Percentiles rank a stretch among this genome's conserved stretches.
Evolutionary conservation across 2,329 filamentous ascomycete species (phyloP).

Genomic region (Trichoderma aggressivum): DNA sequence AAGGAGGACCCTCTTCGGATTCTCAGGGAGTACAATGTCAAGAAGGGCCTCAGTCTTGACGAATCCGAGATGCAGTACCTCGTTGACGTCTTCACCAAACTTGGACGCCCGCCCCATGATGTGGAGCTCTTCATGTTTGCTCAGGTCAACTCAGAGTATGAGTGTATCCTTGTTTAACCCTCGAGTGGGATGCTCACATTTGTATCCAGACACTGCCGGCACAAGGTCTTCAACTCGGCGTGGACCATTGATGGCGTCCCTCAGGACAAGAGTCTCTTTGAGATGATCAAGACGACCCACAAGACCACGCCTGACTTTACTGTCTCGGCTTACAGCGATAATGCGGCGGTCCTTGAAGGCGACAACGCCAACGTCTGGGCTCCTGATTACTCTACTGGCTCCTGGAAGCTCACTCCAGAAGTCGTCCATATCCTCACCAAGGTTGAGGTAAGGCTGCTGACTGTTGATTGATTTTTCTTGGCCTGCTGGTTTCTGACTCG

Average conservation of each 20-base stretch:
- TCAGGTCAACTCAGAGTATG: conserved; percentile 87
- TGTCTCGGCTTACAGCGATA: conserved; percentile 96
- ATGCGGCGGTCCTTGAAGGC: conserved; percentile 74
- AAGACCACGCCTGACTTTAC: conserved; percentile 75
- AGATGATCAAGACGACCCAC: conserved; percentile 96
- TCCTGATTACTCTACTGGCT: conserved; percentile 78
- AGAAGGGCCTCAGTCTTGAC: conserved; percentile 82
- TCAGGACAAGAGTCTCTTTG: conserved; percentile 80
- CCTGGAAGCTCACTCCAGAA: conserved; percentile 86
- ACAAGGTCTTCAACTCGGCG: conserved; percentile 92
- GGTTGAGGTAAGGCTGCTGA: conserved; percentile 57
- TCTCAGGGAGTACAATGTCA: conserved; percentile 78
- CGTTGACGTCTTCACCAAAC: conserved; percentile 54
- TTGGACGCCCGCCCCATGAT: conserved; percentile 68
- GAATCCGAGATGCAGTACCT: conserved; percentile 89
- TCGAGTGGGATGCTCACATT: conserved; percentile 10
- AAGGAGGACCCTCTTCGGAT: conserved; percentile 64
- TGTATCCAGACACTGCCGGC: conserved; percentile 58
- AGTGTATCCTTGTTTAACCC: conserved; percentile 5
- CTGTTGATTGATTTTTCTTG: background rate
- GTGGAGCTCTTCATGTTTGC: conserved; percentile 99
- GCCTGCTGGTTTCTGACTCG: background rate
- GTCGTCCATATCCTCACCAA: conserved; percentile 84
- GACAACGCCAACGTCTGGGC: conserved; percentile 64
- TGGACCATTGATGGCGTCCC: conserved; percentile 89